Base-by-base conservation (phyloP, 1,284 basidiomycete species). In the Mycosarcoma mackinlayi region DNA sequence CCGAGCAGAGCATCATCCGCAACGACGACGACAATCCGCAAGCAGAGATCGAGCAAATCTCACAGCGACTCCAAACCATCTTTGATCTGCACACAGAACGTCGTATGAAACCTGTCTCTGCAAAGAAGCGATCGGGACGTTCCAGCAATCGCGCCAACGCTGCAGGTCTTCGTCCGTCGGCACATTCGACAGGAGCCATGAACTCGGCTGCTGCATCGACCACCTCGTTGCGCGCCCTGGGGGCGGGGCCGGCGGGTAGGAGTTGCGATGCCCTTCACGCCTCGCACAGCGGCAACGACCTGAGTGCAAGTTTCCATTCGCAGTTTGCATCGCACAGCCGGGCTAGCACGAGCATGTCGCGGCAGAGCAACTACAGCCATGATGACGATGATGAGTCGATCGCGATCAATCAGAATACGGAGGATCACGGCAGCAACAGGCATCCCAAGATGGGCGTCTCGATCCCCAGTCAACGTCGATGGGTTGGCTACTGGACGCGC, bases 1-100 rank as follows among this genome's bases (percentile, higher is more conserved):
- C 67, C 3, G 42, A 53, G 4, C 67, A 70, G 25, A 70, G 67
- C 57, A 70, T 70, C 61, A 70, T 70, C 27, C 56, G 49, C 56
- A 70, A 70, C 53, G 39, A 60, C 39, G 61, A 70, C n/a, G 42
- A 56, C 39, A 25, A 70, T 25, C 61, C 67, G n/a, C 37, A 64
- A 33, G 16, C 38, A 24, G 67, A 70, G 34, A 37, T 58, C 21
- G 41, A 65, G 9, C 72, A 69, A 23, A 61, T 75, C 45, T 63
- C 75, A 7, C 56, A 68, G 19, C 56, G 71, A 11, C 59, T 77
- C 2, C 57, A 68, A 42, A 63, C 67, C 25, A 76, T 78, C 30
- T 78, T 79, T 50, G 71, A 75, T 28, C 55, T 79, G 28, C 77
- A 79, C 34, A 78, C 77, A 3, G 56, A 66, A 30, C 66, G 66